Conservation (phyloP, 371 early-diverging fungal species). For the Lichtheimia ramosa region DNA sequence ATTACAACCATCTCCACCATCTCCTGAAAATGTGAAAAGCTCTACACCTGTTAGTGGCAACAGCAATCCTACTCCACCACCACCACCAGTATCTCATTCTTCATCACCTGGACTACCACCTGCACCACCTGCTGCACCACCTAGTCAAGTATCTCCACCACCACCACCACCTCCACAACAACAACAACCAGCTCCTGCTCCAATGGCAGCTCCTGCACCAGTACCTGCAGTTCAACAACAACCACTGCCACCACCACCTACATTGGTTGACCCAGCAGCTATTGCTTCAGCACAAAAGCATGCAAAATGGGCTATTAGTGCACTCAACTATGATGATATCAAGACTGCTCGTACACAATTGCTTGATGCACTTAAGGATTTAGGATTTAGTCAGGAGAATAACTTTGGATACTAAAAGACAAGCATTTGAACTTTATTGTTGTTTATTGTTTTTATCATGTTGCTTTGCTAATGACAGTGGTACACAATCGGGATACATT, state of each 20-base stretch:
- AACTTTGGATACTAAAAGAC: slow-evolving; percentile 37
- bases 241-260: slow-evolving; percentile 5
- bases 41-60: slow-evolving; percentile 1
- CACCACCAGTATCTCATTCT: slow-evolving; percentile 5
- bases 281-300: slow-evolving; percentile 81
- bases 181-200: slow-evolving; percentile 21
- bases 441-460: neutral
- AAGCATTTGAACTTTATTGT: neutral
- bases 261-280: slow-evolving; percentile 52
- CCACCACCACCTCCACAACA: slow-evolving; percentile 12
- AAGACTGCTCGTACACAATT: slow-evolving; percentile 82
- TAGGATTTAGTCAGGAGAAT: slow-evolving; percentile 44
- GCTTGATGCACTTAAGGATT: slow-evolving; percentile 66
- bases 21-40: slow-evolving; percentile 7
- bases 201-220: slow-evolving; percentile 21
- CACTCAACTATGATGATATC: slow-evolving; percentile 93
- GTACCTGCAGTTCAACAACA: neutral
- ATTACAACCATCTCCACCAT: slow-evolving; percentile 15
- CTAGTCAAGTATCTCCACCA: slow-evolving; percentile 9
- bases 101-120: slow-evolving; percentile 8
- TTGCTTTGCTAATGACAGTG: slow-evolving; percentile 60
- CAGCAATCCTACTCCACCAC: slow-evolving; percentile 24
- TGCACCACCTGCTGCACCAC: slow-evolving; percentile 11
- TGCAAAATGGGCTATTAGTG: slow-evolving; percentile 91
- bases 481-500: slow-evolving; percentile 65